Base-by-base conservation (phyloP, 495 filamentous ascomycete genomes). In the Penicillium mononematosum region DNA sequence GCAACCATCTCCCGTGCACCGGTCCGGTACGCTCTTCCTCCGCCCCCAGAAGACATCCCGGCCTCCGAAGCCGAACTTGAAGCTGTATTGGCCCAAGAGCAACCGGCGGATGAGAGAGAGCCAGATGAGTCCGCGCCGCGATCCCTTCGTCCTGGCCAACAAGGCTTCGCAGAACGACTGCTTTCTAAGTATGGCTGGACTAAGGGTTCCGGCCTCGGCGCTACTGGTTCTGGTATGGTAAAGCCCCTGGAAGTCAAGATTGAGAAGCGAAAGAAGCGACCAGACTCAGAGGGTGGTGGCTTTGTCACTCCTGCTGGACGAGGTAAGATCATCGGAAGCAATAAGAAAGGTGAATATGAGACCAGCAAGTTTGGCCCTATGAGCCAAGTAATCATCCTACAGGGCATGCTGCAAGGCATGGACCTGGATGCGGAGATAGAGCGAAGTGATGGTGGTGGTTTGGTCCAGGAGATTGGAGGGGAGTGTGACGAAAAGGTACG, bases 171-270 rank as follows among this genome's bases (percentile, higher is more conserved):
- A 3, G 80, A 89, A 54, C 87, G 91, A 24, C 80, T 96, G 31
- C 88, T 98, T 81, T 81, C 85, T 29, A 97, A 96, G 63, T 91
- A 94, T 69, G 95, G 95, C 50, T 96, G 92, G 91, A 88, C 83
- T 11, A 87, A 90, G 59, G 95, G 95, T 20, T 81, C 85, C 44
- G 94, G 94, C 3, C 81, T 98, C 12, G 94, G 94, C 58, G 90
- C 90, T 2, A 81, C 83, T 47, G 82, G 81, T 11, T 82, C 85
- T 31, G 94, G 94, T 46, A 96, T 98, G 60, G 80, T 88, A 32
- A 86, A 89, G 16, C 88, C 92, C 4, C 73, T 98, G 27, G 84
- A 85, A 47, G 90, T 93, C 14, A 83, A 96, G 58, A 79, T 92
- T 20, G 88, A 95, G 58, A 94, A 94, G 77, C 81, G 79, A 45